Evolutionary conservation across 2,329 filamentous ascomycete genomes (phyloP).

Genomic region (Torrubiellomyces zombiae): DNA sequence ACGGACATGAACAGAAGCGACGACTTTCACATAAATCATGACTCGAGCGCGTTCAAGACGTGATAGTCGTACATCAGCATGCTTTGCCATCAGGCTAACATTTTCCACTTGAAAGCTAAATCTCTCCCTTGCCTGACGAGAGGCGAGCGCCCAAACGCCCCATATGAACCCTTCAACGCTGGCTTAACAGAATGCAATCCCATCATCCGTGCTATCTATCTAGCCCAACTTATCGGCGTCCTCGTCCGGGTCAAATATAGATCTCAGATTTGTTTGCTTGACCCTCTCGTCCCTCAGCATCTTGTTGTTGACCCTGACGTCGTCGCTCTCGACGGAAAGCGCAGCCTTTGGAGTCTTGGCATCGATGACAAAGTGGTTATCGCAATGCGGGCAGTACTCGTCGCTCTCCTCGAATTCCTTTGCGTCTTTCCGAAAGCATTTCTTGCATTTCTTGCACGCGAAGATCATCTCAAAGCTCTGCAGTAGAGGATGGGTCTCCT

Average conservation of each 20-base stretch:
- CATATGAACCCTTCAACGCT: constrained; percentile 15
- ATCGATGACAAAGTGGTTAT: constrained; percentile 94
- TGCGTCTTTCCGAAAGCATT: constrained; percentile 91
- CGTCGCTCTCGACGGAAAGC: constrained; percentile 79
- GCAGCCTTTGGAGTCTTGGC: constrained; percentile 70
- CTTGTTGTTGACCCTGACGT: constrained; percentile 66
- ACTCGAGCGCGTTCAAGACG: constrained; percentile 6
- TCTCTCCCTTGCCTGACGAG: too few relatives aligned
- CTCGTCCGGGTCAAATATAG: constrained; percentile 61
- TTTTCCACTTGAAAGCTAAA: too few relatives aligned
- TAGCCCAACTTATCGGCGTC: constrained; percentile 63
- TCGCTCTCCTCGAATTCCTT: constrained; percentile 89
- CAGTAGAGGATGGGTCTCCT: constrained; percentile 57
- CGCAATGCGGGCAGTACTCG: constrained; percentile 97
- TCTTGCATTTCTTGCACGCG: constrained; percentile 97
- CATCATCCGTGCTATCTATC: too few relatives aligned
- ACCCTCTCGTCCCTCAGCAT: constrained; percentile 89
- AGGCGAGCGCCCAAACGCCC: too few relatives aligned
- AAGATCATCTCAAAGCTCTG: constrained; percentile 82
- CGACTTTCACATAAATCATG: constrained; percentile 7
- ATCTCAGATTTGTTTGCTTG: constrained; percentile 37
- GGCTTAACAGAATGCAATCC: too few relatives aligned
- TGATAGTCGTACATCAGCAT: too few relatives aligned
- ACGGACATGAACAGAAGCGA: too few relatives aligned
- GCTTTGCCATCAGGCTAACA: too few relatives aligned